Conservation (phyloP, 108 stramenopile genomes). For the Mayamaea pseudoterrestris region DNA sequence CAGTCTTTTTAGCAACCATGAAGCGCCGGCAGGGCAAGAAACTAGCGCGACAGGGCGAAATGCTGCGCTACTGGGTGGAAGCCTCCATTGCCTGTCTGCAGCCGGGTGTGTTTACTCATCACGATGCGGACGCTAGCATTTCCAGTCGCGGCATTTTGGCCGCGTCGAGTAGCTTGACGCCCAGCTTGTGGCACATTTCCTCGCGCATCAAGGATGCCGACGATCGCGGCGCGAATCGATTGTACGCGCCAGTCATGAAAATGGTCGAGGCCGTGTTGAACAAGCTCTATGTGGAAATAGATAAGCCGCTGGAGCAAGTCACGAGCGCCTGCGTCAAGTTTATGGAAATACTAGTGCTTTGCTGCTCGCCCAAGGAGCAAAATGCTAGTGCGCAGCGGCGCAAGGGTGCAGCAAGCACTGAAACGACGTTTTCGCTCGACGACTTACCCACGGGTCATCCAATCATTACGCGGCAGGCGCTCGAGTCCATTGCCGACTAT, state of each 20-base stretch:
- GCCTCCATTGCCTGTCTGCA: constrained; percentile 45
- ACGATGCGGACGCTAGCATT: constrained; percentile 36
- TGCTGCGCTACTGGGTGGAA: constrained; percentile 69
- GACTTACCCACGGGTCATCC: constrained; percentile 84
- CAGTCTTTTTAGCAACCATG: constrained; percentile 21
- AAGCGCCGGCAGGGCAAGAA: constrained; percentile 36
- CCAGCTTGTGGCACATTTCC: constrained; percentile 62
- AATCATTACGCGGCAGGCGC: constrained; percentile 69
- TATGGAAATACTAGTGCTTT: constrained; percentile 74
- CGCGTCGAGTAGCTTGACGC: constrained; percentile 59
- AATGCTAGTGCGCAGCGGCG: constrained; percentile 31
- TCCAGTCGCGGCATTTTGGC: constrained; percentile 60
- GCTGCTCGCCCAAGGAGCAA: constrained; percentile 63
- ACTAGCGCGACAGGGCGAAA: constrained; percentile 42
- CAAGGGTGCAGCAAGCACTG: constrained; percentile 19
- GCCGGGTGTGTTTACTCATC: constrained; percentile 59
- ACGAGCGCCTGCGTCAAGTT: constrained; percentile 79
- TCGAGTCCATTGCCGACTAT: constrained; percentile 80
- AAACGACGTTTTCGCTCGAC: constrained; percentile 69
- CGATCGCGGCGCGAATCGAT: constrained; percentile 44
- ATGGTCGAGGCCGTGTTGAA: constrained; percentile 74
- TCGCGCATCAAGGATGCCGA: constrained; percentile 77
- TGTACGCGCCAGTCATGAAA: constrained; percentile 76
- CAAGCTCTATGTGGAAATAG: constrained; percentile 29
- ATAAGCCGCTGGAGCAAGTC: constrained; percentile 40